phyloP scores from a whole-genome alignment of 2,329 filamentous ascomycete genomes.

The Helotiales sp. region DNA sequence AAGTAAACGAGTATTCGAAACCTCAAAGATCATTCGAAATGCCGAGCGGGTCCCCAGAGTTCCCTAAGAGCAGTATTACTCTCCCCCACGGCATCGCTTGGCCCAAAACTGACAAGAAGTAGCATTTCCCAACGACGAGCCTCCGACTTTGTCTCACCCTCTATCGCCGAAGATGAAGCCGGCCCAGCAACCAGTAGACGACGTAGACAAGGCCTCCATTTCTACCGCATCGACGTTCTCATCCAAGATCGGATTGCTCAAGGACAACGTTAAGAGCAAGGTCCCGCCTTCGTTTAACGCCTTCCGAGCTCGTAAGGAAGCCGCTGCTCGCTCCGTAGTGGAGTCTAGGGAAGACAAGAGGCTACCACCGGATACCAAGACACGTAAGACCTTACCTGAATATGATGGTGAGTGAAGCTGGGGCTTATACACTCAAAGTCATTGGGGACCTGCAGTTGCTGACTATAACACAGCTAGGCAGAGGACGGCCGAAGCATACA shows the following conservation, averaged over 20 bases:
- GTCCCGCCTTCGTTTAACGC: constrained; percentile 25
- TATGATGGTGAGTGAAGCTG: constrained; percentile 21
- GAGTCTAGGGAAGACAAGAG: constrained; percentile 17
- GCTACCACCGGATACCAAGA: constrained; percentile 21
- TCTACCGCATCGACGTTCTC: constrained; percentile 36
- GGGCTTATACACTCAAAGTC: not conserved
- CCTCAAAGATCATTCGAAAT: constrained; percentile 19
- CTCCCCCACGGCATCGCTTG: not conserved
- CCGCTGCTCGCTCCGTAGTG: constrained; percentile 2
- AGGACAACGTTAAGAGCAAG: constrained; percentile 32
- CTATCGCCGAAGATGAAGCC: constrained; percentile 35
- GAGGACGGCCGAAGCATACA: constrained; percentile 38
- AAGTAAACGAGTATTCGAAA: not conserved
- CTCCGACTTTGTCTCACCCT: constrained; percentile 35
- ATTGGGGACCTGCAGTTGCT: constrained; percentile 5
- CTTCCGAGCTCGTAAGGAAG: constrained; percentile 23
- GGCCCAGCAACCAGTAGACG: constrained; percentile 18
- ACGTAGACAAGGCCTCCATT: constrained; percentile 34
- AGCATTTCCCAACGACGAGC: constrained; percentile 34
- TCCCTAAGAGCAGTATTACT: constrained; percentile 21
- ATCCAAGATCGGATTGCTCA: constrained; percentile 36
- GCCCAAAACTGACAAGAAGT: not conserved
- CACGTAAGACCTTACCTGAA: constrained; percentile 27
- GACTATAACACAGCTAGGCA: constrained; percentile 25
- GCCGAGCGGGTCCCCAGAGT: constrained; percentile 27